These are phyloP conservation scores for Phyllosticta capitalensis DNA, from an alignment of 2,329 filamentous ascomycete species.

Conservation along the genomic window DNA sequence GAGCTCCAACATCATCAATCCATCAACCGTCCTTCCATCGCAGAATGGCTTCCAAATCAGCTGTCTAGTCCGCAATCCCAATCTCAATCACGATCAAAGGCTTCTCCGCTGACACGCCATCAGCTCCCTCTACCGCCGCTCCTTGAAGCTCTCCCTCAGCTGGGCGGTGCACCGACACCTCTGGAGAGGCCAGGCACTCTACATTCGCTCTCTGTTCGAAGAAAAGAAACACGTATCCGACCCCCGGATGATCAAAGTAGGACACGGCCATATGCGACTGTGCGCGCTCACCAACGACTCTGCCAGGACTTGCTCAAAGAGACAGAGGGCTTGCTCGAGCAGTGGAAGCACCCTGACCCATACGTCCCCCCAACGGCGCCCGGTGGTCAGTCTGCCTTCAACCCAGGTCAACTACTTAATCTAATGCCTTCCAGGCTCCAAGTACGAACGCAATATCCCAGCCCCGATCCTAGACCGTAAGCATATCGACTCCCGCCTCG, in stretches of 20 bases:
- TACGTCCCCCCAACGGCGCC: constrained; percentile 84
- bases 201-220: constrained; percentile 92
- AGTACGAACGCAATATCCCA: constrained; percentile 90
- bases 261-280: constrained; percentile 15
- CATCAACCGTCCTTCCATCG: constrained; percentile 11
- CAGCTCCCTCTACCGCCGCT: constrained; percentile 76
- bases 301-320: constrained; percentile 70
- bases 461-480: constrained; percentile 71
- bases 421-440: constrained; percentile 55
- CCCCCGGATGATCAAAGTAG: constrained; percentile 75
- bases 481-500: constrained; percentile 27
- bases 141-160: constrained; percentile 85
- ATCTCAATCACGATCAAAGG: constrained; percentile 12
- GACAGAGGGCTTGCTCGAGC: constrained; percentile 77
- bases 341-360: constrained; percentile 97
- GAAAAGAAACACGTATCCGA: constrained; percentile 80
- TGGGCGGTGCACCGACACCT: constrained; percentile 89
- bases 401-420: constrained; percentile 13
- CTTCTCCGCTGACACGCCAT: constrained; percentile 19
- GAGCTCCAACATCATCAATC: constrained; percentile 17
- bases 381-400: constrained; percentile 56
- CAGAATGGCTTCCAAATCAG: constrained; percentile 32
- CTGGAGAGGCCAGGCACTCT: constrained; percentile 92
- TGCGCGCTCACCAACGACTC: neutral
- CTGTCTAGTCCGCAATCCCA: constrained; percentile 22